A percentile compares a stretch with the other conserved stretches of the same genome.
These are phyloP conservation scores for Didymella segeticola DNA, from an alignment of 2,329 filamentous ascomycete genomes.

Conservation along the genomic window DNA sequence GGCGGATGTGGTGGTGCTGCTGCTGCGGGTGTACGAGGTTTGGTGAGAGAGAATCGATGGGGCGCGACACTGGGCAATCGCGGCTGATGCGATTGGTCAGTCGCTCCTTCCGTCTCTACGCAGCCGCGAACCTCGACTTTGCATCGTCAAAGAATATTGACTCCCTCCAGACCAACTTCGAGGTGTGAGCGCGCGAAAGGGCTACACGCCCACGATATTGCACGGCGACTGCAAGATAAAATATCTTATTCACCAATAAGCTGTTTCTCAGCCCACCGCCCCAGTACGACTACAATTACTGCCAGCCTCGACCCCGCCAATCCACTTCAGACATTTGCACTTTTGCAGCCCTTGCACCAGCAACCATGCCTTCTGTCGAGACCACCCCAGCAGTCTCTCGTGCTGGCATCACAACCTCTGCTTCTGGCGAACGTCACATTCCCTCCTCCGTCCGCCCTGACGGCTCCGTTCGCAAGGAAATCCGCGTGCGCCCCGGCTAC, in stretches of 20 bases:
- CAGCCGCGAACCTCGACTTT: constrained; percentile 11
- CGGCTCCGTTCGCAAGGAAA: constrained; percentile 90
- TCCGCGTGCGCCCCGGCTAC: constrained; percentile 92
- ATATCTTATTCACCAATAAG: not conserved
- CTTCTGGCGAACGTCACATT: constrained; percentile 83
- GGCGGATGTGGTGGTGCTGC: constrained; percentile 33
- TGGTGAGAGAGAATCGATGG: constrained; percentile 28
- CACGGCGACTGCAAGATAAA: not conserved
- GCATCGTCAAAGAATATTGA: not conserved
- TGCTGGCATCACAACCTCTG: constrained; percentile 70
- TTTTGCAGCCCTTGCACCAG: not conserved
- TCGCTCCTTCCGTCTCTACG: not conserved
- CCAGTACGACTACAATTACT: not conserved
- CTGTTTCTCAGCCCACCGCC: not conserved
- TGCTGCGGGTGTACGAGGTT: constrained; percentile 34
- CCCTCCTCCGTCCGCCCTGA: constrained; percentile 86
- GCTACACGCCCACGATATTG: not conserved
- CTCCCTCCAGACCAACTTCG: constrained; percentile 4
- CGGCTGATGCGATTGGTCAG: constrained; percentile 37
- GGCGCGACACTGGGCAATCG: constrained; percentile 32
- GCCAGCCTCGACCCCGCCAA: not conserved
- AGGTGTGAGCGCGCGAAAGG: constrained; percentile 2
- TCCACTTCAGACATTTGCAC: not conserved
- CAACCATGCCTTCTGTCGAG: constrained; percentile 42
- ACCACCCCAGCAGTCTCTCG: constrained; percentile 44